phyloP scores from a whole-genome alignment of 495 filamentous ascomycete species.

The Daldinia bambusicola region DNA sequence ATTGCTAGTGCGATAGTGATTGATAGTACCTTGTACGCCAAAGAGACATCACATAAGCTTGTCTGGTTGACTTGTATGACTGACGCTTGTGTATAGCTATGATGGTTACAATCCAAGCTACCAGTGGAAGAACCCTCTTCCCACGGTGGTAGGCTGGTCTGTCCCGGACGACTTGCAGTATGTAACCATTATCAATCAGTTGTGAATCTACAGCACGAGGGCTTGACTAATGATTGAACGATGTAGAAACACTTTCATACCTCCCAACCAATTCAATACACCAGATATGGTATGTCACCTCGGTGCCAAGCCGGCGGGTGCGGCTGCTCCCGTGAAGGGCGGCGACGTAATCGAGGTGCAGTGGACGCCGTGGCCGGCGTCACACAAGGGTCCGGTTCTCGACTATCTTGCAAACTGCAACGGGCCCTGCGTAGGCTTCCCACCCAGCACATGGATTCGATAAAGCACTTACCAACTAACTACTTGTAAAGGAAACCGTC shows the following conservation, averaged over 20 bases:
- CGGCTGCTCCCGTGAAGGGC: slow-evolving; percentile 51
- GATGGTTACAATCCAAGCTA: slow-evolving; percentile 48
- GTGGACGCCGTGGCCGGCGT: slow-evolving; percentile 61
- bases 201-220: background rate
- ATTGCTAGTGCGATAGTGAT: slow-evolving; percentile 46
- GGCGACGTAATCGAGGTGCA: slow-evolving; percentile 52
- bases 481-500: slow-evolving; percentile 26
- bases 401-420: slow-evolving; percentile 75
- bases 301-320: slow-evolving; percentile 50
- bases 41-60: background rate
- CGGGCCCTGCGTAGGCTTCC: slow-evolving; percentile 54
- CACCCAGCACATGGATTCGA: background rate
- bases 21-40: slow-evolving; percentile 46
- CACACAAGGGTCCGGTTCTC: slow-evolving; percentile 72
- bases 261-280: slow-evolving; percentile 30
- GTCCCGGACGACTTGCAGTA: slow-evolving; percentile 48
- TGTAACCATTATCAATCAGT: background rate
- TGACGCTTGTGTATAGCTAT: slow-evolving; percentile 35
- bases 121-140: slow-evolving; percentile 44
- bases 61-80: background rate
- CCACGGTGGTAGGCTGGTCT: slow-evolving; percentile 46
- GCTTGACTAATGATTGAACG: slow-evolving; percentile 1
- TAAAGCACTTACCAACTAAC: slow-evolving; percentile 6
- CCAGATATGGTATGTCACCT: slow-evolving; percentile 60
- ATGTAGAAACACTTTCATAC: slow-evolving; percentile 38